Evolutionary conservation across 2,329 filamentous ascomycete species (phyloP).

Genomic region (Domatiomyces catenatus): DNA sequence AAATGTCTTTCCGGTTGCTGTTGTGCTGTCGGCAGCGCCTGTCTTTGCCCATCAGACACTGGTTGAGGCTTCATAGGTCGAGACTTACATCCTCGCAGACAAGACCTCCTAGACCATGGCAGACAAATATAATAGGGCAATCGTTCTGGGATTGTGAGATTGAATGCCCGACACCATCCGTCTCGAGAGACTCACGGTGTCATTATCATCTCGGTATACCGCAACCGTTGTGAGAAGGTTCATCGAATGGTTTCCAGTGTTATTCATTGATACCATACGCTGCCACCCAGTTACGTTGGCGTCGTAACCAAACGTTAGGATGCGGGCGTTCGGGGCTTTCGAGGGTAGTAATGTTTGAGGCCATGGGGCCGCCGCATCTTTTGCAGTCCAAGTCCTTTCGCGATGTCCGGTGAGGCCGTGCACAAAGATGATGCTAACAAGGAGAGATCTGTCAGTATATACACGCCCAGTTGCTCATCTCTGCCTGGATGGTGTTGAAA

Average conservation of each 20-base stretch:
- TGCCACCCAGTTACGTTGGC: conserved; percentile 13
- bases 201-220: conserved; percentile 16
- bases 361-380: conserved; percentile 12
- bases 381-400: conserved; percentile 16
- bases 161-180: neutral
- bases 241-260: conserved; percentile 19
- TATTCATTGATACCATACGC: conserved; percentile 18
- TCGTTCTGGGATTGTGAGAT: conserved; percentile 7
- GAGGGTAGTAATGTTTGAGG: conserved; percentile 11
- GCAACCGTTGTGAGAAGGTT: conserved; percentile 20
- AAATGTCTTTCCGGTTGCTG: conserved; percentile 17
- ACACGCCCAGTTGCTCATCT: too few relatives aligned
- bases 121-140: conserved; percentile 21
- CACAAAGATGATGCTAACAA: conserved; percentile 2
- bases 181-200: conserved; percentile 9
- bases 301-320: conserved; percentile 16
- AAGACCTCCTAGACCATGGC: conserved; percentile 20
- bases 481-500: too few relatives aligned
- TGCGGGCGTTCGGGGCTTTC: conserved; percentile 6
- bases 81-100: conserved; percentile 19
- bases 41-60: neutral
- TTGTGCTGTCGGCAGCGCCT: conserved; percentile 15
- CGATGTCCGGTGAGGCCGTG: conserved; percentile 17
- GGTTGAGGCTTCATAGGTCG: neutral
- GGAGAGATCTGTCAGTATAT: neutral